Conservation (phyloP, 2,329 filamentous ascomycete species). For the Grosmannia penicillata region DNA sequence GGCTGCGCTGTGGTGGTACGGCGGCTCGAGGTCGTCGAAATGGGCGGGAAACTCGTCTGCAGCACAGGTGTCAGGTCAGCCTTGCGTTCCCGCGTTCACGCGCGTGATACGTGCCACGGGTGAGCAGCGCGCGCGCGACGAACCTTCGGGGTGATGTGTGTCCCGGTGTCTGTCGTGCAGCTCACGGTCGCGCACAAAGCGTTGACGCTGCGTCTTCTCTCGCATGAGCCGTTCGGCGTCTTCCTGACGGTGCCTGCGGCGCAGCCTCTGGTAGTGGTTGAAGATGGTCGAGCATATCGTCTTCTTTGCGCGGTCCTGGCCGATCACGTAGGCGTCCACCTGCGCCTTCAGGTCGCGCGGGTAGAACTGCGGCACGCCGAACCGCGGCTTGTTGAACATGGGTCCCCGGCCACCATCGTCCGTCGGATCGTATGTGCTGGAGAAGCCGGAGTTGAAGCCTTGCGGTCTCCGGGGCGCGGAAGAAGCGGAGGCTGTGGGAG, state of each 20-base stretch:
- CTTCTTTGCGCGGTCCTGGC: slow-evolving; percentile 89
- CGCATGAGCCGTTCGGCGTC: slow-evolving; percentile 40
- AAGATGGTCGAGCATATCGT: slow-evolving; percentile 86
- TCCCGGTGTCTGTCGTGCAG: slow-evolving; percentile 37
- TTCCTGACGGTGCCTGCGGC: slow-evolving; percentile 65
- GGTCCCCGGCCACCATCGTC: slow-evolving; percentile 39
- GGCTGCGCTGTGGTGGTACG: slow-evolving; percentile 11
- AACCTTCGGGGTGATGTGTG: slow-evolving; percentile 63
- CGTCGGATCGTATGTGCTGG: slow-evolving; percentile 42
- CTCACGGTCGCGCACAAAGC: slow-evolving; percentile 53
- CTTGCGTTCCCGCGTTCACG: no score
- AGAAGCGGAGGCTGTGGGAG: no score
- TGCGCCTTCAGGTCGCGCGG: slow-evolving; percentile 67
- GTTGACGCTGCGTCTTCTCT: slow-evolving; percentile 57
- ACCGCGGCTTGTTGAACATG: slow-evolving; percentile 42
- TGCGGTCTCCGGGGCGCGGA: slow-evolving; percentile 25
- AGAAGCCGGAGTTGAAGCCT: slow-evolving; percentile 42
- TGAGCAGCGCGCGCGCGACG: slow-evolving; percentile 18
- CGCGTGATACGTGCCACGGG: no score
- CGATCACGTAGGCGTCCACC: slow-evolving; percentile 91
- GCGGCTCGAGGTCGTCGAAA: slow-evolving; percentile 17
- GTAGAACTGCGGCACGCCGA: slow-evolving; percentile 49
- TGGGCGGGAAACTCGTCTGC: slow-evolving; percentile 43
- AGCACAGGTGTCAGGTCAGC: slow-evolving; percentile 2
- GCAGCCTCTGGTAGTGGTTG: slow-evolving; percentile 87